Conservation (phyloP, 176 grass and related monocot genomes). For the Avena atlantica region DNA sequence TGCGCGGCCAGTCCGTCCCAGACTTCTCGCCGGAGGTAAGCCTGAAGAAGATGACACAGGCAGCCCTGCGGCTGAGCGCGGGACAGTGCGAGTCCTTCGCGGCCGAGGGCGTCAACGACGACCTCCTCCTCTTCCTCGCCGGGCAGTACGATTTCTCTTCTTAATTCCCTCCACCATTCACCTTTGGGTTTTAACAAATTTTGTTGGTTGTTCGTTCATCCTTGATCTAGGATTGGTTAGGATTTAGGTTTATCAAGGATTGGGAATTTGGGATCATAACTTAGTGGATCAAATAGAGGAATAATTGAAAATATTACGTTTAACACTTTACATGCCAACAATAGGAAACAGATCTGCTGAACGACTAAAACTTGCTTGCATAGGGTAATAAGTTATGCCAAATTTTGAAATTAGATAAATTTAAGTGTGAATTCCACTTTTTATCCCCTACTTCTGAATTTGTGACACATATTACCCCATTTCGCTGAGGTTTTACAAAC, state of each 20-base stretch:
- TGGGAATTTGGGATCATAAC: too few relatives aligned
- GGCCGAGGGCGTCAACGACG: neutral
- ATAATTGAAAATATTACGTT: neutral
- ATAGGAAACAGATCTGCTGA: neutral
- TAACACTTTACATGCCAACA: neutral
- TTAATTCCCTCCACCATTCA: neutral
- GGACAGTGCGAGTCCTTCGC: constrained; percentile 33
- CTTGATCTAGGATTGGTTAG: too few relatives aligned
- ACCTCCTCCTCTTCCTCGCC: constrained; percentile 22
- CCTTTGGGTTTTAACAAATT: neutral
- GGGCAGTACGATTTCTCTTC: neutral
- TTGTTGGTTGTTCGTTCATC: too few relatives aligned
- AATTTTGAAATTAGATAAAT: too few relatives aligned
- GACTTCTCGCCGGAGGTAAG: neutral
- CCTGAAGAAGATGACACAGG: neutral
- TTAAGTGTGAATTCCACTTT: too few relatives aligned
- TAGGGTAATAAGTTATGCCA: too few relatives aligned
- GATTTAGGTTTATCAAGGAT: too few relatives aligned
- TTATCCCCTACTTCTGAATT: too few relatives aligned
- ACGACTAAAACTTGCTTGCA: too few relatives aligned
- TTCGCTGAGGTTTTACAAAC: too few relatives aligned
- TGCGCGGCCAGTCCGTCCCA: neutral
- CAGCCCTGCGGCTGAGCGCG: neutral
- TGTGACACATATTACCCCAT: too few relatives aligned
- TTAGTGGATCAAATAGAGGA: too few relatives aligned